Conservation (phyloP, 768 basidiomycete genomes). For the Holtermanniella nyarrowii region DNA sequence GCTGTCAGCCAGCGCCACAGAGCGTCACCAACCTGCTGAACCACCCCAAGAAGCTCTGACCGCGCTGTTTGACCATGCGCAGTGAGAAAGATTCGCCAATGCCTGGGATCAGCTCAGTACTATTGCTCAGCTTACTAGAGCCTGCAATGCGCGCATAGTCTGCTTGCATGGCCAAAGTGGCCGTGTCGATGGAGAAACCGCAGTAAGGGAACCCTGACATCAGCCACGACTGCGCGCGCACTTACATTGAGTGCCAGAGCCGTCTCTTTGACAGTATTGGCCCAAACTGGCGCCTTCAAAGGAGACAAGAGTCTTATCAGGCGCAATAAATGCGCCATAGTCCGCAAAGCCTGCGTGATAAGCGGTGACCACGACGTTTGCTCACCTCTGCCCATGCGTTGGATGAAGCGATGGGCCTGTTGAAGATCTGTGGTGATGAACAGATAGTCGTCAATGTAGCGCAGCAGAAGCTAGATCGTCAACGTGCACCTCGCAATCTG, state of each 20-base stretch:
- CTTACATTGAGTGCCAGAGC: neutral
- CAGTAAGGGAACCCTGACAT: conserved; percentile 85
- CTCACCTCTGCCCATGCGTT: conserved; percentile 62
- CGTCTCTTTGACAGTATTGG: too few relatives aligned
- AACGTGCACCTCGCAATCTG: neutral
- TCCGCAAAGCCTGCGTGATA: conserved; percentile 65
- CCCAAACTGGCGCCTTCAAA: too few relatives aligned
- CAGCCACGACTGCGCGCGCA: conserved; percentile 48
- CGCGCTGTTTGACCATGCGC: conserved; percentile 13
- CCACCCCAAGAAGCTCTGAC: conserved; percentile 28
- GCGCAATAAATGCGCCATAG: conserved; percentile 84
- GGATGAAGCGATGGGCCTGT: conserved; percentile 60
- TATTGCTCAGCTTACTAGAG: conserved; percentile 47
- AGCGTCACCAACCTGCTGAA: conserved; percentile 16
- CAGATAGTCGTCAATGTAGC: conserved; percentile 91
- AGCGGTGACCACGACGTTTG: neutral
- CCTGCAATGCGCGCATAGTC: conserved; percentile 64
- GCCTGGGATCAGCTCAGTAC: conserved; percentile 46
- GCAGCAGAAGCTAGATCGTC: conserved; percentile 54
- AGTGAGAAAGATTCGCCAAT: conserved; percentile 24
- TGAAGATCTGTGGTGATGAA: conserved; percentile 60
- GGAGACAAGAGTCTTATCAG: conserved; percentile 79
- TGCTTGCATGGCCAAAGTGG: conserved; percentile 61
- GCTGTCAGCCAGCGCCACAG: neutral
- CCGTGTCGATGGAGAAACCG: conserved; percentile 68